Base-by-base conservation (phyloP, 2,329 filamentous ascomycete species). In the Monilinia aucupariae region DNA sequence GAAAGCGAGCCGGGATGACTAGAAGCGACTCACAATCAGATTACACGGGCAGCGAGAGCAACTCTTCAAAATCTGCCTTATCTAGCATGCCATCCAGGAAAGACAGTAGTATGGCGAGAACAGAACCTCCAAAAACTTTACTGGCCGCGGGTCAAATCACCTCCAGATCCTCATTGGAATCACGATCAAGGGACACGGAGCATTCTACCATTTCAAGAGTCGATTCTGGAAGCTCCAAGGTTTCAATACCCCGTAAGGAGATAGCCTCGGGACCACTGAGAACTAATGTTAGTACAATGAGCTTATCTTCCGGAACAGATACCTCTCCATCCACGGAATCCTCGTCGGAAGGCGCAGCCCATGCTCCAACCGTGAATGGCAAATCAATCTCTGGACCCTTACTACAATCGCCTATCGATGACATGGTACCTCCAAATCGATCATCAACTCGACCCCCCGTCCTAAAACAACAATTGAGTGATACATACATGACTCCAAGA, bases 171-270 rank as follows among this genome's bases (percentile, higher is more conserved):
- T 87, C 86, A 2, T 80, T 83, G 66, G 86, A 89, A 54, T 80
- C 82, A 39, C 82, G 80, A 63, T 74, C 77, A 49, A 80, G 80
- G 68, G 85, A 88, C 9, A 83, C 84, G 32, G 77, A 80, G 65
- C 72, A 74, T n/a, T 69, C 70, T n/a, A 65, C 56, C 30, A 54
- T 61, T 56, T 69, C 82, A 62, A 81, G 85, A 64, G 83, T 82
- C 27, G 85, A 89, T 73, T 88, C 85, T 25, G 76, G 86, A 45
- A 80, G 64, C 34, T 65, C 65, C 1, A 54, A 54, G 56, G 70
- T 65, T 53, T 71, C 71, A 74, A 82, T 89, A 64, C 70, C 84
- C 13, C 81, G 88, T 69, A 92, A 91, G 73, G 89, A 92, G 53
- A 71, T 88, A 50, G 55, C 68, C 20, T 41, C 68, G 37, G 67